Evolutionary conservation across 2,329 filamentous ascomycete species (phyloP).

Genomic region (Talaromyces sp.): DNA sequence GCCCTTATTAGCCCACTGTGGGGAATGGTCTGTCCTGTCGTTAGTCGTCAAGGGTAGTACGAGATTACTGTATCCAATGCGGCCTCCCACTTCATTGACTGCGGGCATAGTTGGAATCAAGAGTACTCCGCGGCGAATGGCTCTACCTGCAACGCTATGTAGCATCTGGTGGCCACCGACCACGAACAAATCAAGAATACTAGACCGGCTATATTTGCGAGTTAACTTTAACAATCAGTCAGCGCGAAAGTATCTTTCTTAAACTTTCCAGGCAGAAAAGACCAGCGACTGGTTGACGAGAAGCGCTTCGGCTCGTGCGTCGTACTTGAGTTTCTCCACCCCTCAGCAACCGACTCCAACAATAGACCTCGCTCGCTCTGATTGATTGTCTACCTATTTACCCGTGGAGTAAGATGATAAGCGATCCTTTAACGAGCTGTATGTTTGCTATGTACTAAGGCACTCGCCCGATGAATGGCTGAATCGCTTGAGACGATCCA

Average conservation of each 20-base stretch:
- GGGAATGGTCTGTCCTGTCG: not conserved
- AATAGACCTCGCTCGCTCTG: not conserved
- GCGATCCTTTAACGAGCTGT: not conserved
- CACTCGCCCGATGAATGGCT: not conserved
- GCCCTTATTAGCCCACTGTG: constrained; percentile 7
- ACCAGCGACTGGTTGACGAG: not conserved
- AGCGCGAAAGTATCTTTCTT: not conserved
- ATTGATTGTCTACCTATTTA: not conserved
- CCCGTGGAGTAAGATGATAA: not conserved
- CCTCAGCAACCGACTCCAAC: not conserved
- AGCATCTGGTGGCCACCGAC: not conserved
- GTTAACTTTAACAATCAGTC: not conserved
- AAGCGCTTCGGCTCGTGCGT: constrained; percentile 11
- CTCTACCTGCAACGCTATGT: not conserved
- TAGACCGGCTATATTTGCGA: not conserved
- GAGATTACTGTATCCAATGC: not conserved
- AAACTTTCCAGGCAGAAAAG: not conserved
- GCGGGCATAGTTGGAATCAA: not conserved
- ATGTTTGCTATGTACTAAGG: not conserved
- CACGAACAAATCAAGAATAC: not conserved
- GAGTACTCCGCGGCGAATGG: not conserved
- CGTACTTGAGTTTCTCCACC: constrained; percentile 4
- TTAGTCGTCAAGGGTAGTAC: not conserved
- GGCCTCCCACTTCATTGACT: not conserved
- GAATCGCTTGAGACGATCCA: not conserved